phyloP scores from a whole-genome alignment of 2,329 filamentous ascomycete species.

The Ascochyta clinopodiicola region DNA sequence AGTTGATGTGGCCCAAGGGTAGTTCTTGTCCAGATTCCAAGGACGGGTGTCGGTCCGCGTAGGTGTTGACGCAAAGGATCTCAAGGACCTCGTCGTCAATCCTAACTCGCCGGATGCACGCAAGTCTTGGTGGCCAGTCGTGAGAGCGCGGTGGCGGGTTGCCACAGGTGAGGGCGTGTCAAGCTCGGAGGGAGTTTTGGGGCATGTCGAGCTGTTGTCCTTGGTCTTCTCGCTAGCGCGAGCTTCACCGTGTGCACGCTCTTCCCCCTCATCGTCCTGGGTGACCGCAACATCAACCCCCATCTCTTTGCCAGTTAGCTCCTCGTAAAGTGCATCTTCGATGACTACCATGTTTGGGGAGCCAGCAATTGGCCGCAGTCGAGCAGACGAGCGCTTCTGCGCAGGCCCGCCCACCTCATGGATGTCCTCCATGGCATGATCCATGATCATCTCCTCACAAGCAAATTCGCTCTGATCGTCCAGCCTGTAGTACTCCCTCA shows the following conservation, averaged over 20 bases:
- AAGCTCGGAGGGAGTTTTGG: slow-evolving; percentile 30
- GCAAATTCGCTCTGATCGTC: slow-evolving; percentile 45
- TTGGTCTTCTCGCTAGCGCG: slow-evolving; percentile 19
- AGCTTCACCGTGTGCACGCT: slow-evolving; percentile 17
- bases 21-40: slow-evolving; percentile 58
- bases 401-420: slow-evolving; percentile 37
- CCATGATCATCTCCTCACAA: slow-evolving; percentile 47
- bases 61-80: slow-evolving; percentile 33
- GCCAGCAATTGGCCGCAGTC: slow-evolving; percentile 44
- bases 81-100: slow-evolving; percentile 34
- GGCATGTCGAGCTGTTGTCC: slow-evolving; percentile 21
- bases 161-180: slow-evolving; percentile 32
- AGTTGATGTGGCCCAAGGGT: slow-evolving; percentile 52
- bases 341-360: slow-evolving; percentile 41
- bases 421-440: slow-evolving; percentile 43
- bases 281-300: slow-evolving; percentile 9
- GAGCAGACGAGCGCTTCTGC: slow-evolving; percentile 43
- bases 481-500: slow-evolving; percentile 49
- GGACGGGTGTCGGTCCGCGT: slow-evolving; percentile 49
- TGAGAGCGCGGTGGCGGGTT: slow-evolving; percentile 34
- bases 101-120: slow-evolving; percentile 28
- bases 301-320: slow-evolving; percentile 36
- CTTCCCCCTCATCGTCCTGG: slow-evolving; percentile 12
- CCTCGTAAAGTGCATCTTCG: slow-evolving; percentile 44
- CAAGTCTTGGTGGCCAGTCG: slow-evolving; percentile 24